Base-by-base conservation (phyloP, 345 rosid species). In the Arabidopsis arenosa region DNA sequence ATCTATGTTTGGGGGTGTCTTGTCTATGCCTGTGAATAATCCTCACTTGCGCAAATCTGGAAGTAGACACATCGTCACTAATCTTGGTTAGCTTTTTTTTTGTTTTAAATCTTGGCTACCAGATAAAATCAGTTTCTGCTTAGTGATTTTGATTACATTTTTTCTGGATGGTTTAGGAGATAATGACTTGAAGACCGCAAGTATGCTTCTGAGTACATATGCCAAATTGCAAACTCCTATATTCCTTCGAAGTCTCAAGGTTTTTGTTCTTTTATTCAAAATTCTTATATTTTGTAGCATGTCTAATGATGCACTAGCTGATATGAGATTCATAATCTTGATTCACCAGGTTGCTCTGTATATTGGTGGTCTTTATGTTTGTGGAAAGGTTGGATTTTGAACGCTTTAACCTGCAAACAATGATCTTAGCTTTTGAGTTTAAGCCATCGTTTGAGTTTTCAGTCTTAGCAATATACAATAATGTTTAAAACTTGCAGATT, bases 21-120 rank as follows among this genome's bases (percentile, higher is more conserved):
- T 66, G 36, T 61, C 82, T 70, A 77, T 82, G 63, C 79, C 90
- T 43, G 77, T 68, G 56, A 85, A 86, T 68, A 90, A 92, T 75
- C 90, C 93, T 37, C 94, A 90, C 80, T 81, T 89, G 72, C 90
- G 94, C 86, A 89, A 87, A 87, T 79, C 97, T n/a, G 94, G 94
- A 79, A 87, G 93, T 84, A 86, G 90, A 75, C 75, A 82, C 9
- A 82, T 84, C 35, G 82, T 90, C 71, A 70, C 80, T 68, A 93
- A 90, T 88, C 81, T 82, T 64, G 97, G 97, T 92, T 86, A 28
- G 51, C 56, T 54, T 28, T 12, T 28, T 12, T 58, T 65, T 39
- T 28, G 6, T 35, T 30, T 68, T 62, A 28, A 28, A 8, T 53
- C 55, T 64, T 35, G 11, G 21, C 13, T 40, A 12, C 9, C 36